Evolutionary conservation across 805 yeast genomes (phyloP).

Genomic region (Myxozyma nipponensis): DNA sequence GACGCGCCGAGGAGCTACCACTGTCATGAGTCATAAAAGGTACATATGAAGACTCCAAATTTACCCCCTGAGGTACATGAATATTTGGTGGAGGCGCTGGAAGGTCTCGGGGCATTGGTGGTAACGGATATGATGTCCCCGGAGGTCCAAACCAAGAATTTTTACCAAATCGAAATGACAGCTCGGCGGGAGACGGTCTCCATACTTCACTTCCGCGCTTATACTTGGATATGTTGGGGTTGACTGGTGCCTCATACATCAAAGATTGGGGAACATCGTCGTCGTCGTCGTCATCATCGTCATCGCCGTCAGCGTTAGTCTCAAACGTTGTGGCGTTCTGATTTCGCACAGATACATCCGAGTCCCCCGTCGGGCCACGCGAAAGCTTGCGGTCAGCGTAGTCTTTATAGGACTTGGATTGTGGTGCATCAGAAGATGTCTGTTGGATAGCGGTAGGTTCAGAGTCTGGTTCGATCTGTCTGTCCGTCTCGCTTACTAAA

Average conservation of each 20-base stretch:
- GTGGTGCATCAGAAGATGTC: background rate
- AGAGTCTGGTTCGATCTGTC: background rate
- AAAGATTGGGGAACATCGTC: constrained; percentile 24
- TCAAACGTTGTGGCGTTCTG: background rate
- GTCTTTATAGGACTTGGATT: background rate
- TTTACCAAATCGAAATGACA: constrained; percentile 23
- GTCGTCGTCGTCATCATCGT: constrained; percentile 15
- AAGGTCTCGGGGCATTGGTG: constrained; percentile 22
- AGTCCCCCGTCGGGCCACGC: too few relatives aligned
- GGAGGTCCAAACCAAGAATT: constrained; percentile 22
- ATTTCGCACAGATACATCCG: background rate
- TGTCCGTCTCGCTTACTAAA: background rate
- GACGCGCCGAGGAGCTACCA: background rate
- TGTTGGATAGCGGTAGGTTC: background rate
- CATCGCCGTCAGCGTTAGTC: background rate
- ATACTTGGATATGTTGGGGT: background rate
- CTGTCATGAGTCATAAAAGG: constrained; percentile 4
- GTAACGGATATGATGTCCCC: constrained; percentile 25
- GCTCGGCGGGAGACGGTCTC: constrained; percentile 24
- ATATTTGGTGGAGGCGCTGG: constrained; percentile 27
- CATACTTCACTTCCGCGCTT: constrained; percentile 14
- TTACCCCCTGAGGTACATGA: constrained; percentile 21
- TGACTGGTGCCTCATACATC: constrained; percentile 18
- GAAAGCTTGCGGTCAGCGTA: background rate
- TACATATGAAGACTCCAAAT: constrained; percentile 22